Evolutionary conservation across 139 green algal genomes (phyloP).

Genomic region (Coccomyxa sp.): DNA sequence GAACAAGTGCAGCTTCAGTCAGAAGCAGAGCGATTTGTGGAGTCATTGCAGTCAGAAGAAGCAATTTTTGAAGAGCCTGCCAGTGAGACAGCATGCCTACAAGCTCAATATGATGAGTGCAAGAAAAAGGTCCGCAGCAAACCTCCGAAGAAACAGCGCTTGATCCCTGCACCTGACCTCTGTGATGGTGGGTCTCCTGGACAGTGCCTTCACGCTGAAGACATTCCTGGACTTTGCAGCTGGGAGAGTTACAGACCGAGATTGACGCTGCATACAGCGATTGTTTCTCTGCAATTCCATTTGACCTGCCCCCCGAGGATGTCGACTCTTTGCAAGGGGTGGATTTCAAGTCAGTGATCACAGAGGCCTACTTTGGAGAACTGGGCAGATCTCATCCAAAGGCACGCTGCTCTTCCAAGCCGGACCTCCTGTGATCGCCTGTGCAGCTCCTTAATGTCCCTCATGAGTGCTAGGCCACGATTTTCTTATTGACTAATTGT

Average conservation of each 20-base stretch:
- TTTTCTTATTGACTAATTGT: too few species aligned
- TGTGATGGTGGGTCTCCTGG: too few species aligned
- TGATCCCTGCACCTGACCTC: too few species aligned
- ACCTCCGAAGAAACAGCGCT: too few species aligned
- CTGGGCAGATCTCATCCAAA: background rate
- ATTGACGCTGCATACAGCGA: background rate
- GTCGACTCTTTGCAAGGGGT: background rate
- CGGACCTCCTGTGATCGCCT: too few species aligned
- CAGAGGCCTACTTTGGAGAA: background rate
- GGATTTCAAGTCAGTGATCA: background rate
- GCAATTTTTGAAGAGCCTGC: background rate
- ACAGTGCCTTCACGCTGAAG: too few species aligned
- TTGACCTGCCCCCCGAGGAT: background rate
- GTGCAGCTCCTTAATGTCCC: too few species aligned
- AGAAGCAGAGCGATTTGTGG: conserved; percentile 4
- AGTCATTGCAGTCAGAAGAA: background rate
- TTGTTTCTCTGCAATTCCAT: background rate
- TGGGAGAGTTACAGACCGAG: background rate
- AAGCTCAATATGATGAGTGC: too few species aligned
- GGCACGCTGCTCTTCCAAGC: background rate
- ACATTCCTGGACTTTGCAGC: background rate
- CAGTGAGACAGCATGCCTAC: background rate
- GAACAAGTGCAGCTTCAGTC: background rate
- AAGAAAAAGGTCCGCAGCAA: too few species aligned
- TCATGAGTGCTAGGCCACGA: too few species aligned